Conservation (phyloP, 257 asterid species). For the Handroanthus guayacan region DNA sequence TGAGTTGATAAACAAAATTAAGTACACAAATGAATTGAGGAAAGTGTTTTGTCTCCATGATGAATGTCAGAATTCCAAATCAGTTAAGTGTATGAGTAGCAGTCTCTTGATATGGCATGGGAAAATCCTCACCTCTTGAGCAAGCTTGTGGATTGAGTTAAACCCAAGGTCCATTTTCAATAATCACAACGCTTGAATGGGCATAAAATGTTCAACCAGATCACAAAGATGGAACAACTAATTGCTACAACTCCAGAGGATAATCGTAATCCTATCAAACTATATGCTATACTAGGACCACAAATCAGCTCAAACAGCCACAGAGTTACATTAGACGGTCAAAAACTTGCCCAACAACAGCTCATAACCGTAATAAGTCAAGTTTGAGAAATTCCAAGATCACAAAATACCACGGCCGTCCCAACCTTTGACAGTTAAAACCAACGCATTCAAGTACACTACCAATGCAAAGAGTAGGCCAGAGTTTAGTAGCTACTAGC, state of each 20-base stretch:
- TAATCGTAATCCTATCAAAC: neutral
- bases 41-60: neutral
- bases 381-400: neutral
- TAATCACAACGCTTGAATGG: neutral
- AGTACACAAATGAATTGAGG: neutral
- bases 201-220: neutral
- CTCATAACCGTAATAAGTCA: neutral
- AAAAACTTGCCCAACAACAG: neutral
- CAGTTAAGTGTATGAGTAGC: no score
- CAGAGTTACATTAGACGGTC: neutral
- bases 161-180: no score
- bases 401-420: neutral
- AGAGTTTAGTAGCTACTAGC: neutral
- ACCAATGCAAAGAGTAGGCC: neutral
- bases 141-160: no score
- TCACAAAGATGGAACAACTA: neutral
- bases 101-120: no score
- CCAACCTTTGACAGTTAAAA: neutral
- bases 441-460: neutral
- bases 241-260: neutral
- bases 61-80: neutral
- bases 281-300: neutral
- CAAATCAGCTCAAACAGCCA: constrained; percentile 4
- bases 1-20: neutral
- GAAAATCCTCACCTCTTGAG: no score